Evolutionary conservation across 2,329 filamentous ascomycete species (phyloP).

Genomic region (Lojkania enalia): DNA sequence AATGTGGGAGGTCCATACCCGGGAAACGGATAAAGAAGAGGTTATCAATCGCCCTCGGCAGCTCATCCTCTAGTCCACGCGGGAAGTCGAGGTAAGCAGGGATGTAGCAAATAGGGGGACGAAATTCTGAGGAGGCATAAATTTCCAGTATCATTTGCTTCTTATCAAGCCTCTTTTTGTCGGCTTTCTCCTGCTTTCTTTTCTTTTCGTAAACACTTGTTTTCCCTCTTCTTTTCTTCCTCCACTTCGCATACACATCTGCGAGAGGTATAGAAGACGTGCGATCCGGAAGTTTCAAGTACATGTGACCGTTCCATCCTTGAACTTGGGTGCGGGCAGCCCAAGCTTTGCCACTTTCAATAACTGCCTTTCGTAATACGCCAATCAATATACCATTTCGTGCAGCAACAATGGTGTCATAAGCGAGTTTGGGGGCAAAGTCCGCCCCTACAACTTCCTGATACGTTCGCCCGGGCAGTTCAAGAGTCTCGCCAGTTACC

Average conservation of each 20-base stretch:
- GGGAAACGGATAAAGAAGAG: conserved; percentile 35
- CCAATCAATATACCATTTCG: conserved; percentile 30
- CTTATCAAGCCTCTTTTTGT: conserved; percentile 18
- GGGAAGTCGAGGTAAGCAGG: conserved; percentile 30
- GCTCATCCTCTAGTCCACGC: neutral
- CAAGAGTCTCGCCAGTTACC: conserved; percentile 23
- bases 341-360: conserved; percentile 33
- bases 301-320: conserved; percentile 33
- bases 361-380: conserved; percentile 22
- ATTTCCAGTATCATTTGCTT: conserved; percentile 21
- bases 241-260: conserved; percentile 25
- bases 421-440: conserved; percentile 26
- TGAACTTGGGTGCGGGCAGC: conserved; percentile 30
- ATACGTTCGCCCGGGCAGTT: conserved; percentile 27
- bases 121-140: conserved; percentile 23
- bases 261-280: conserved; percentile 12
- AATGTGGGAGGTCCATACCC: conserved; percentile 35
- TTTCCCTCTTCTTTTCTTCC: conserved; percentile 7
- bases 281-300: conserved; percentile 23
- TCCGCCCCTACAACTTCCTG: conserved; percentile 21
- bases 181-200: conserved; percentile 10
- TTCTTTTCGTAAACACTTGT: conserved; percentile 1
- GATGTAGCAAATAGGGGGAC: conserved; percentile 30
- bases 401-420: conserved; percentile 19
- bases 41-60: conserved; percentile 15